Conservation (phyloP, 192 early-diverging fungal genomes). For the Coemansia sp. region DNA sequence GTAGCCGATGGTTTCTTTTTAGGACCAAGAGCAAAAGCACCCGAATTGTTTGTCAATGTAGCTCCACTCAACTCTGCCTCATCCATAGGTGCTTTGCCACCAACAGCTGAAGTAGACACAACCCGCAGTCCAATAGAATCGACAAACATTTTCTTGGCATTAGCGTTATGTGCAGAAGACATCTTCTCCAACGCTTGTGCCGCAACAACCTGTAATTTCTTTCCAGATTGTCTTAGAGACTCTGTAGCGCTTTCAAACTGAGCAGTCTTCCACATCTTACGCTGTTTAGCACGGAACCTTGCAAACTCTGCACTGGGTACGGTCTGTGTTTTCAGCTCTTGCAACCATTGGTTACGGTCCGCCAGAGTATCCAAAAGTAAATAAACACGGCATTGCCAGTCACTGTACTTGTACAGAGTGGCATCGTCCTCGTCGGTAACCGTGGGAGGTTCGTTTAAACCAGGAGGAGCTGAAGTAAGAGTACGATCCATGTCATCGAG, state of each 20-base stretch:
- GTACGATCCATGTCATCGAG: constrained; percentile 6
- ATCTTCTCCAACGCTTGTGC: constrained; percentile 16
- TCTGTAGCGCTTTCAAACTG: constrained; percentile 27
- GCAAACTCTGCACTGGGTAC: constrained; percentile 48
- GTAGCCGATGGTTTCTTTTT: neutral
- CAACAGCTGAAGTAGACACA: constrained; percentile 4
- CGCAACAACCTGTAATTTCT: constrained; percentile 21
- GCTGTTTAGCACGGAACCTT: constrained; percentile 31
- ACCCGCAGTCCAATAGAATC: constrained; percentile 20
- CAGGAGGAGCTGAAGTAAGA: constrained; percentile 11
- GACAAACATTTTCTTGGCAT: constrained; percentile 31
- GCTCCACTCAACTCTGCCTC: constrained; percentile 28
- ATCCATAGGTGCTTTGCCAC: neutral
- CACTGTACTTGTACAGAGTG: constrained; percentile 26
- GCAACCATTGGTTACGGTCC: constrained; percentile 42
- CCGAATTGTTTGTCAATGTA: constrained; percentile 25
- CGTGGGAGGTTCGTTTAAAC: neutral
- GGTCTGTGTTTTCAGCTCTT: constrained; percentile 18
- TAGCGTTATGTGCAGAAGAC: constrained; percentile 23
- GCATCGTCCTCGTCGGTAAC: constrained; percentile 23
- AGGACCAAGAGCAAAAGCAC: constrained; percentile 6
- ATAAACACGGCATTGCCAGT: constrained; percentile 53
- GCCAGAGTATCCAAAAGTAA: constrained; percentile 36
- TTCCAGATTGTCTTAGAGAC: constrained; percentile 26
- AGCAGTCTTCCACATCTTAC: constrained; percentile 17